These are phyloP conservation scores for Ceratocystis diversiconidia DNA, from an alignment of 2,329 filamentous ascomycete genomes.

Conservation along the genomic window DNA sequence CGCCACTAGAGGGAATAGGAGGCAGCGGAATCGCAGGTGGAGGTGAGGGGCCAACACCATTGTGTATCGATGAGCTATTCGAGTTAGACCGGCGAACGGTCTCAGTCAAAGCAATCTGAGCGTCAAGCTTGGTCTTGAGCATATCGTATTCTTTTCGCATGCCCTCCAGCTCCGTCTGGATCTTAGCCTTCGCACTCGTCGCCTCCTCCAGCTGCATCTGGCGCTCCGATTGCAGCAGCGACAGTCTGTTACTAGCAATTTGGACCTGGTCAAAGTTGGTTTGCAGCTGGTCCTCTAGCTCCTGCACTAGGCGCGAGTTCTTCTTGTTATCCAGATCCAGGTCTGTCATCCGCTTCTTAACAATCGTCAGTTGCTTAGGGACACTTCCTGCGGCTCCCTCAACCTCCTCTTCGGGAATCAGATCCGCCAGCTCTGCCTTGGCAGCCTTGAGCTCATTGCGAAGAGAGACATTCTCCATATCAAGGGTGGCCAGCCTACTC, in stretches of 20 bases:
- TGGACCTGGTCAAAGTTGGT: conserved; percentile 92
- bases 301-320: conserved; percentile 80
- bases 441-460: conserved; percentile 49
- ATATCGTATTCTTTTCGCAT: conserved; percentile 55
- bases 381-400: conserved; percentile 31
- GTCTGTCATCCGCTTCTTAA: conserved; percentile 52
- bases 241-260: conserved; percentile 68
- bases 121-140: conserved; percentile 48
- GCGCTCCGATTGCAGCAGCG: conserved; percentile 62
- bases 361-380: conserved; percentile 43
- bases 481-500: conserved; percentile 39
- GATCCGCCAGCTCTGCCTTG: conserved; percentile 38
- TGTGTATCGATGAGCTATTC: conserved; percentile 56
- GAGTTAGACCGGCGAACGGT: conserved; percentile 46
- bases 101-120: conserved; percentile 24
- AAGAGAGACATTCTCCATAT: conserved; percentile 43
- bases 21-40: conserved; percentile 93
- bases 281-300: conserved; percentile 91
- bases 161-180: conserved; percentile 55
- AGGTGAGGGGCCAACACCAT: conserved; percentile 79
- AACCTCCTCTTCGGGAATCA: conserved; percentile 38
- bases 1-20: conserved; percentile 54
- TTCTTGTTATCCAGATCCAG: conserved; percentile 64
- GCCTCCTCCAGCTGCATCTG: conserved; percentile 66
- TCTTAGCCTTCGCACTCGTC: conserved; percentile 45